Base-by-base conservation (phyloP, 2,329 filamentous ascomycete genomes). In the Botrytis fragariae region DNA sequence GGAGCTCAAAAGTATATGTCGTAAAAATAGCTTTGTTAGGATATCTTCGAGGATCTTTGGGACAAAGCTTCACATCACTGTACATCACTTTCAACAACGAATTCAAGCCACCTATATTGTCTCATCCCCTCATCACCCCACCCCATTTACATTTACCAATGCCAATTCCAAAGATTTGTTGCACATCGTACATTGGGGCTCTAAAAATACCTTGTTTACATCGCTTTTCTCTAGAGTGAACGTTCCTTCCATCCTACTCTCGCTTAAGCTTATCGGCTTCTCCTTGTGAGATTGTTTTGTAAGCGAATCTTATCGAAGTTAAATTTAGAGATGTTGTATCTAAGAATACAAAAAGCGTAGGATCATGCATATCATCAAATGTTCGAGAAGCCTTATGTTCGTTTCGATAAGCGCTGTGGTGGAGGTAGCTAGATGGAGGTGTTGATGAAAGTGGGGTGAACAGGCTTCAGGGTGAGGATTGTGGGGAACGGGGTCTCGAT, bases 131-230 rank as follows among this genome's bases (percentile, higher is more conserved):
- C 12, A 51, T 42, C n/a, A 29, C 16, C 60, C 25, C 48, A 54
- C 25, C 25, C 48, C 16, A 54, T 54, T n/a, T 54, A n/a, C n/a
- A n/a, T n/a, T n/a, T n/a, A 63, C 4, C 16, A 9, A 32, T 10
- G 1, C 16, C 25, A n/a, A 32, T 3, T 5, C 5, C 16, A 20
- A 63, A 12, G 8, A 7, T 44, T 44, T 63, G 61, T 63, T 63
- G 61, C 61, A 63, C 16, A 42, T 63, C 61, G 37, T 63, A 63
- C n/a, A 42, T 63, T 63, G 61, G 37, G 37, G 61, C 61, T 63
- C 61, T 44, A 29, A 44, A 63, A 63, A 63, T 63, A 63, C 8
- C 37, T 20, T 18, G 2, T 42, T 37, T 29, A n/a, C 25, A 8
- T 39, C n/a, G 3, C 51, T 18, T 18, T 57, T 57, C n/a, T 29